A percentile compares a stretch with the other conserved stretches of the same genome.
Evolutionary conservation across 1,284 basidiomycete species (phyloP).

Genomic region (Papiliotrema flavescens): DNA sequence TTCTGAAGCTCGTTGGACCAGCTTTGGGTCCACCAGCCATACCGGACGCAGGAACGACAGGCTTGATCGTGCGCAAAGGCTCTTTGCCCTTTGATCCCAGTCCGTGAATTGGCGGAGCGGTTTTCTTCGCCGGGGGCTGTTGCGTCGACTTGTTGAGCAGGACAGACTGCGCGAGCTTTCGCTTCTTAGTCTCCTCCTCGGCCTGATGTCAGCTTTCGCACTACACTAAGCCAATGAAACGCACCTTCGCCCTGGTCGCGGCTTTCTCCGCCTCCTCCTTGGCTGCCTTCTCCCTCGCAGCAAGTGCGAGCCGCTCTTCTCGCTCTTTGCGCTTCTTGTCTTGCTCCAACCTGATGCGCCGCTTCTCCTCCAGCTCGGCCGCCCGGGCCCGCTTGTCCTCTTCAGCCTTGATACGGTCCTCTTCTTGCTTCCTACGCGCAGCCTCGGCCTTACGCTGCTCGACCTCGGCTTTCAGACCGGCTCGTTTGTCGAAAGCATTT

Average conservation of each 20-base stretch:
- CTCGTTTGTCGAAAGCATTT: slow-evolving; percentile 76
- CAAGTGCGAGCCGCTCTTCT: slow-evolving; percentile 30
- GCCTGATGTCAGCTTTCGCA: slow-evolving; percentile 8
- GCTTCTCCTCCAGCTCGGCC: slow-evolving; percentile 64
- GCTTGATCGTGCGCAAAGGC: slow-evolving; percentile 20
- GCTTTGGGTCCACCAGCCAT: slow-evolving; percentile 9
- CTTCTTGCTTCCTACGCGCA: slow-evolving; percentile 70
- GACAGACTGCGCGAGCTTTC: slow-evolving; percentile 39
- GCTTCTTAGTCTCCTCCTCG: slow-evolving; percentile 48
- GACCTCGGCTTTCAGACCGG: slow-evolving; percentile 67
- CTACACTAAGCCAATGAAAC: slow-evolving; percentile 2
- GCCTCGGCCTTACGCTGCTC: slow-evolving; percentile 69
- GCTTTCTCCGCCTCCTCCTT: slow-evolving; percentile 33
- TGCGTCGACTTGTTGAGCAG: slow-evolving; percentile 19
- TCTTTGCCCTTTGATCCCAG: slow-evolving; percentile 19
- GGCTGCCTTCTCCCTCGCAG: slow-evolving; percentile 32
- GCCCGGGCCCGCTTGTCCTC: slow-evolving; percentile 15
- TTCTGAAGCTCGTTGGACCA: slow-evolving; percentile 26
- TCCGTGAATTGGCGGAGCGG: slow-evolving; percentile 1
- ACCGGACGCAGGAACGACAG: slow-evolving; percentile 4
- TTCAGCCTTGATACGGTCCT: slow-evolving; percentile 55
- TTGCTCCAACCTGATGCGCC: slow-evolving; percentile 48
- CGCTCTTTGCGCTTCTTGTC: slow-evolving; percentile 46
- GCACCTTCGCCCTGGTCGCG: slow-evolving; percentile 29
- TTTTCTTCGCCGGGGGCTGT: slow-evolving; percentile 13